Conservation (phyloP, 1,284 basidiomycete species). For the Tilletia walkeri region DNA sequence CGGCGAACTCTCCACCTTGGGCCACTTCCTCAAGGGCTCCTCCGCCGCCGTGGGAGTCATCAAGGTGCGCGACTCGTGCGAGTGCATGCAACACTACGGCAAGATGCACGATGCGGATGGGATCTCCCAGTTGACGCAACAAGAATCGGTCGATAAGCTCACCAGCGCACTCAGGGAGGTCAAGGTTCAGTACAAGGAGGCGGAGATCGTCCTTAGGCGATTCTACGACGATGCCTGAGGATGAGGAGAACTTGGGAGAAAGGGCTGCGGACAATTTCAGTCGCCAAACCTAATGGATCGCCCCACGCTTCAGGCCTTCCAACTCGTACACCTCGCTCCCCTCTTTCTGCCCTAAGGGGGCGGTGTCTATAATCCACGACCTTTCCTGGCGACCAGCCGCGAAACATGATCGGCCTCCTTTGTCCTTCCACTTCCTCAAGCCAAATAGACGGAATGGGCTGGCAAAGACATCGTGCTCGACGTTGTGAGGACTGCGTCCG, state of each 20-base stretch:
- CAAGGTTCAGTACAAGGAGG: slow-evolving; percentile 49
- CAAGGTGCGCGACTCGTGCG: slow-evolving; percentile 77
- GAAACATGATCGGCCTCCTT: too few relatives aligned
- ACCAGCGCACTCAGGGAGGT: slow-evolving; percentile 36
- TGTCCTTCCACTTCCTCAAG: too few relatives aligned
- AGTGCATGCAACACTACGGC: slow-evolving; percentile 82
- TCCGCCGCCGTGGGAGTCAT: slow-evolving; percentile 82
- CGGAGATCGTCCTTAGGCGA: slow-evolving; percentile 50
- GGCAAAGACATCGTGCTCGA: too few relatives aligned
- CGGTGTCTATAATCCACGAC: neutral
- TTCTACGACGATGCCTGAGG: slow-evolving; percentile 53
- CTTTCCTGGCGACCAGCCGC: too few relatives aligned
- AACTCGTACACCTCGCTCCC: neutral
- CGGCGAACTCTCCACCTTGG: slow-evolving; percentile 68
- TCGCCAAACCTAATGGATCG: too few relatives aligned
- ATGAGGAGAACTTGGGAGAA: neutral
- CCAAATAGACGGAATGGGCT: too few relatives aligned
- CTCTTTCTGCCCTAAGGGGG: neutral
- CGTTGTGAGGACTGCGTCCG: too few relatives aligned
- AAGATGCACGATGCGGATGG: slow-evolving; percentile 57
- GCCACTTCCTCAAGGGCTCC: slow-evolving; percentile 92
- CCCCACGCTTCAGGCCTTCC: neutral
- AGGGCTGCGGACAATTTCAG: too few relatives aligned
- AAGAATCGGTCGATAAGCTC: slow-evolving; percentile 39
- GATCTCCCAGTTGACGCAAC: slow-evolving; percentile 31